Conservation (phyloP, 2,329 filamentous ascomycete species). For the Meredithiella fracta region DNA sequence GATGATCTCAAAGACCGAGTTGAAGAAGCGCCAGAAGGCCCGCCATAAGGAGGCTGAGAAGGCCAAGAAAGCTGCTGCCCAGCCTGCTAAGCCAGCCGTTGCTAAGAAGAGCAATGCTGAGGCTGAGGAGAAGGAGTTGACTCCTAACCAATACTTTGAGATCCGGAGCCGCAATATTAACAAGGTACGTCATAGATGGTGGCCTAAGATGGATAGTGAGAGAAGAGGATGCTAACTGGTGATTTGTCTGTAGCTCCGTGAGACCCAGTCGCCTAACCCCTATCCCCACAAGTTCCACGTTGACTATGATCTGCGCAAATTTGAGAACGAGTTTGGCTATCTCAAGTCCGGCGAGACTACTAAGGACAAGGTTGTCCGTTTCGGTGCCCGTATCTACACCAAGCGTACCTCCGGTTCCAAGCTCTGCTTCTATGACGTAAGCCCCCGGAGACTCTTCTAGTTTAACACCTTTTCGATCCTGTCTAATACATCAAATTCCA, state of each 20-base stretch:
- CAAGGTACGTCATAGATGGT: constrained; percentile 24
- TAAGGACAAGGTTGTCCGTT: constrained; percentile 55
- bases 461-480: background rate
- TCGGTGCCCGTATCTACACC: constrained; percentile 80
- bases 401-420: constrained; percentile 70
- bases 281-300: constrained; percentile 90
- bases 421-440: constrained; percentile 72
- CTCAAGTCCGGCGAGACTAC: constrained; percentile 78
- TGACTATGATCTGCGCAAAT: constrained; percentile 66
- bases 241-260: constrained; percentile 32
- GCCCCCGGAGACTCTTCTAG: background rate
- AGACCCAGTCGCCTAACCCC: constrained; percentile 59
- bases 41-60: constrained; percentile 78
- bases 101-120: constrained; percentile 65
- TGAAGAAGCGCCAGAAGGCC: constrained; percentile 93
- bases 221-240: background rate
- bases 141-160: constrained; percentile 70
- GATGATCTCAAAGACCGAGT: constrained; percentile 62
- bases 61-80: constrained; percentile 61
- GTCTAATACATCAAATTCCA: background rate
- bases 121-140: constrained; percentile 38
- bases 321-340: constrained; percentile 58
- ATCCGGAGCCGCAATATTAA: constrained; percentile 74
- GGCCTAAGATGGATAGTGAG: background rate
- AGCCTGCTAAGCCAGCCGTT: constrained; percentile 40